Conservation (phyloP, 1,139 yeast genomes). For the Debaryomycetaceae sp. region DNA sequence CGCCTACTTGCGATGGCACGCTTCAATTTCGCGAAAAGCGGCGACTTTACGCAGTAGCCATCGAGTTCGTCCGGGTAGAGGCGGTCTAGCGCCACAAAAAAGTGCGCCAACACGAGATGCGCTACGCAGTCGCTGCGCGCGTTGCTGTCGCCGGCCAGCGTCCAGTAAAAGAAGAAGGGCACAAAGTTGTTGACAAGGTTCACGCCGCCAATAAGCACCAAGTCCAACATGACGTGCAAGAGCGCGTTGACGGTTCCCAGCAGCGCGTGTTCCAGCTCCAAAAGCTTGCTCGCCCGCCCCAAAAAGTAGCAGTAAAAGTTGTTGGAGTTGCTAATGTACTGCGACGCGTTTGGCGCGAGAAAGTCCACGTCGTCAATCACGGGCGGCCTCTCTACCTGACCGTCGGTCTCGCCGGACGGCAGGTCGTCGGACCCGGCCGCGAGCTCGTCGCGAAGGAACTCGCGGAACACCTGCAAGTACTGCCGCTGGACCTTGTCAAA, state of each 20-base stretch:
- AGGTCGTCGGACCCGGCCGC: not conserved
- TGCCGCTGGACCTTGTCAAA: slow-evolving; percentile 20
- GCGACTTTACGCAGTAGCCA: slow-evolving; percentile 15
- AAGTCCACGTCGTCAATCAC: slow-evolving; percentile 4
- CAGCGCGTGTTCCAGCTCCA: slow-evolving; percentile 7
- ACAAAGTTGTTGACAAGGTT: slow-evolving; percentile 36
- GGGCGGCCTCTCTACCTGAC: not conserved
- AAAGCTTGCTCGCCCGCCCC: slow-evolving; percentile 22
- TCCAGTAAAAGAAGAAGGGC: slow-evolving; percentile 41
- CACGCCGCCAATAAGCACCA: slow-evolving; percentile 29
- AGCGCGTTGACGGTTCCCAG: slow-evolving; percentile 6
- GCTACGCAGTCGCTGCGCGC: slow-evolving; percentile 24
- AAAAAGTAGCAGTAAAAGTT: slow-evolving; percentile 27
- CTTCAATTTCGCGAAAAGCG: slow-evolving; percentile 13
- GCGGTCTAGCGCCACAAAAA: slow-evolving; percentile 17
- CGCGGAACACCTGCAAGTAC: slow-evolving; percentile 23
- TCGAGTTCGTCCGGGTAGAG: slow-evolving; percentile 19
- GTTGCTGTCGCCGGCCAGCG: slow-evolving; percentile 10
- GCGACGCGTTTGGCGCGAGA: slow-evolving; percentile 25
- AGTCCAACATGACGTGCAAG: slow-evolving; percentile 17
- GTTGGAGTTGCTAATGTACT: slow-evolving; percentile 25
- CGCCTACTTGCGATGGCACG: slow-evolving; percentile 21
- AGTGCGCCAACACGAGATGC: slow-evolving; percentile 17
- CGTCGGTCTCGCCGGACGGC: not conserved
- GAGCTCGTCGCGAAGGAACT: slow-evolving; percentile 25